Percentiles rank a stretch among this genome's conserved stretches.
phyloP scores from a whole-genome alignment of 108 stramenopile genomes.

The Pseudonitzschia delicatissima region DNA sequence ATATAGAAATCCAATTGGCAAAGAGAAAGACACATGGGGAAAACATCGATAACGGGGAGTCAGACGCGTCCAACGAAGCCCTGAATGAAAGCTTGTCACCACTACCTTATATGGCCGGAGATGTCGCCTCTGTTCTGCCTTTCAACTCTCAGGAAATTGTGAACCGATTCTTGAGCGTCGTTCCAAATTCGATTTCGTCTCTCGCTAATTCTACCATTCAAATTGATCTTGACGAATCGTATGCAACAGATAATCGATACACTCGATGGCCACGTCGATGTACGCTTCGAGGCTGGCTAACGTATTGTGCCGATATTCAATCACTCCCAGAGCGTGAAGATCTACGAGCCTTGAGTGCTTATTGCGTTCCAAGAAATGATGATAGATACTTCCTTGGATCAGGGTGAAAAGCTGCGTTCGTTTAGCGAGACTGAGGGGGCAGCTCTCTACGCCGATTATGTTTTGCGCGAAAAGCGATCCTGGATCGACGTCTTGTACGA shows the following conservation, averaged over 20 bases:
- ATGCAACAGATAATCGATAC: slow-evolving; percentile 20
- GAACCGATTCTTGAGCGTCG: slow-evolving; percentile 48
- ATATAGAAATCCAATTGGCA: slow-evolving; percentile 44
- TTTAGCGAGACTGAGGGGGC: slow-evolving; percentile 69
- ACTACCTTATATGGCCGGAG: slow-evolving; percentile 77
- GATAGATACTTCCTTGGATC: slow-evolving; percentile 37
- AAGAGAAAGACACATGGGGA: neutral
- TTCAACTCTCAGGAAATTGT: slow-evolving; percentile 58
- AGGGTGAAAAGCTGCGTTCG: slow-evolving; percentile 58
- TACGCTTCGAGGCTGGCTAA: slow-evolving; percentile 71
- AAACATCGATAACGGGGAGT: slow-evolving; percentile 6
- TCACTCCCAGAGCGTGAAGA: slow-evolving; percentile 79
- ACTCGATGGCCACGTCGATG: slow-evolving; percentile 59
- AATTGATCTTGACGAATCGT: slow-evolving; percentile 30
- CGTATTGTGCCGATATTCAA: slow-evolving; percentile 79
- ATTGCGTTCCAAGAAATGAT: slow-evolving; percentile 31
- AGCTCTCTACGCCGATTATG: slow-evolving; percentile 77
- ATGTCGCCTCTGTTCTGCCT: slow-evolving; percentile 71
- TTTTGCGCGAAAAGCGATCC: slow-evolving; percentile 78
- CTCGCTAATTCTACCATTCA: slow-evolving; percentile 47
- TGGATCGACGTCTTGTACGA: slow-evolving; percentile 82
- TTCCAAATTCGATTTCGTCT: slow-evolving; percentile 51
- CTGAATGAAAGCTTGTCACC: neutral
- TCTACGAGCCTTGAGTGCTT: slow-evolving; percentile 59
- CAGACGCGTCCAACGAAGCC: neutral